Evolutionary conservation across 1,139 yeast genomes (phyloP).

Genomic region (Blastobotrys apis): DNA sequence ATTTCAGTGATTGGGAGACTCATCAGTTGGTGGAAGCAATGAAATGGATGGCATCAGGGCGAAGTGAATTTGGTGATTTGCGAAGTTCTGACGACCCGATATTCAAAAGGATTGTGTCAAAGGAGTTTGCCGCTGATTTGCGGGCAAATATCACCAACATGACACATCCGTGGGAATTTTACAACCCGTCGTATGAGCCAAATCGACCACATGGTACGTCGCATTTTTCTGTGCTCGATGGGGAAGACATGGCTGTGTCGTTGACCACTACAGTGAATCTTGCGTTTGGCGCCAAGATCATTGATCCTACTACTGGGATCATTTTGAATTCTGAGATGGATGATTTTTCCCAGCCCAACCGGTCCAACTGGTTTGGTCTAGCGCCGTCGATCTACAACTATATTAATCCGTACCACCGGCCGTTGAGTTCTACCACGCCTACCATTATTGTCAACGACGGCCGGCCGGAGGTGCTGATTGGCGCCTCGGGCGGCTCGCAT

Average conservation of each 20-base stretch:
- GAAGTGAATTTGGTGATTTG: constrained; percentile 77
- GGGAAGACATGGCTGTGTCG: constrained; percentile 64
- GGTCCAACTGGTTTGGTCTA: constrained; percentile 71
- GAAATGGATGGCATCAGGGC: constrained; percentile 89
- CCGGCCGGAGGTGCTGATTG: constrained; percentile 60
- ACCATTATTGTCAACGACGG: constrained; percentile 52
- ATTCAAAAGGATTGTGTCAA: constrained; percentile 37
- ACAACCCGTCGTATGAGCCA: constrained; percentile 71
- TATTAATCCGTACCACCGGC: constrained; percentile 71
- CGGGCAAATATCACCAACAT: constrained; percentile 43
- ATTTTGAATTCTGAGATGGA: constrained; percentile 91
- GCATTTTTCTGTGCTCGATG: constrained; percentile 74
- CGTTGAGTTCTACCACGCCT: constrained; percentile 81
- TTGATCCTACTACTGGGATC: constrained; percentile 78
- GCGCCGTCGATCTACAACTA: constrained; percentile 78
- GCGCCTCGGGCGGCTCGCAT: constrained; percentile 93
- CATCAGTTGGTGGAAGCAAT: constrained; percentile 77
- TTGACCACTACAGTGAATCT: constrained; percentile 90
- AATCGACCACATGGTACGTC: constrained; percentile 85
- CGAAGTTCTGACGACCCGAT: constrained; percentile 35
- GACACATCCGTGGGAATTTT: constrained; percentile 67
- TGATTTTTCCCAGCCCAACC: constrained; percentile 75
- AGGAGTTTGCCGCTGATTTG: constrained; percentile 56
- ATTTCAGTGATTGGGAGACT: constrained; percentile 45
- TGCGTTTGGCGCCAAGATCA: constrained; percentile 74